These are phyloP conservation scores for Styphnolobium japonicum DNA, from an alignment of 306 rosid genomes.

Conservation along the genomic window DNA sequence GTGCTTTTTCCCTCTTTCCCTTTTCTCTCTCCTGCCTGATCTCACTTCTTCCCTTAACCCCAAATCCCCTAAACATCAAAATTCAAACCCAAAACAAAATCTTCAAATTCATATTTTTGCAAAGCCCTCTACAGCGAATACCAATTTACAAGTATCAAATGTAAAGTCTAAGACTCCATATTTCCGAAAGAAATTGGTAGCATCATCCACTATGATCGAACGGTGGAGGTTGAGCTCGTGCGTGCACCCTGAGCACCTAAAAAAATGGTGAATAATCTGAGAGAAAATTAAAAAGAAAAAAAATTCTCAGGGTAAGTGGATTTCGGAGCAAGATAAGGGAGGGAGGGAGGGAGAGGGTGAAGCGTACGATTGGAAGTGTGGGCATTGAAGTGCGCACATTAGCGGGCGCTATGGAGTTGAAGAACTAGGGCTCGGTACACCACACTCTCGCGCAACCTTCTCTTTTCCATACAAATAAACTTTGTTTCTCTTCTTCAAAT, in stretches of 20 bases:
- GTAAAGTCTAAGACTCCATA: conserved; percentile 74
- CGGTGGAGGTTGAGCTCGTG: conserved; percentile 88
- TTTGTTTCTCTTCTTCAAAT: too few relatives aligned
- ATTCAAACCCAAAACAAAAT: too few relatives aligned
- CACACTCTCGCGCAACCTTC: too few relatives aligned
- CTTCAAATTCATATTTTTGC: too few relatives aligned
- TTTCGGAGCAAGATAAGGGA: not conserved
- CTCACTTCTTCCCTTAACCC: too few relatives aligned
- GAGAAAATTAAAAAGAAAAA: not conserved
- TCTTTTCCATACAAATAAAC: too few relatives aligned
- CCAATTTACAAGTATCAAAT: conserved; percentile 77
- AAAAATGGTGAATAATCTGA: too few relatives aligned
- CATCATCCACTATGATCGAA: conserved; percentile 73
- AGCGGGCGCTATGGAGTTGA: conserved; percentile 44
- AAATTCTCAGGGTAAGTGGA: not conserved
- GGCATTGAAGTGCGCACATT: conserved; percentile 74
- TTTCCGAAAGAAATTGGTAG: conserved; percentile 59
- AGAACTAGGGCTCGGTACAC: conserved; percentile 38
- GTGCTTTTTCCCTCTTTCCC: too few relatives aligned
- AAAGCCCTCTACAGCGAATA: too few relatives aligned
- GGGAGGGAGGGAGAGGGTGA: not conserved
- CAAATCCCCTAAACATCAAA: too few relatives aligned
- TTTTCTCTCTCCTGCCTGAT: too few relatives aligned
- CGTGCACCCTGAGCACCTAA: conserved; percentile 90
- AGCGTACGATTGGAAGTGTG: conserved; percentile 82